phyloP scores from a whole-genome alignment of 257 asterid species.

The Scutellaria baicalensis region DNA sequence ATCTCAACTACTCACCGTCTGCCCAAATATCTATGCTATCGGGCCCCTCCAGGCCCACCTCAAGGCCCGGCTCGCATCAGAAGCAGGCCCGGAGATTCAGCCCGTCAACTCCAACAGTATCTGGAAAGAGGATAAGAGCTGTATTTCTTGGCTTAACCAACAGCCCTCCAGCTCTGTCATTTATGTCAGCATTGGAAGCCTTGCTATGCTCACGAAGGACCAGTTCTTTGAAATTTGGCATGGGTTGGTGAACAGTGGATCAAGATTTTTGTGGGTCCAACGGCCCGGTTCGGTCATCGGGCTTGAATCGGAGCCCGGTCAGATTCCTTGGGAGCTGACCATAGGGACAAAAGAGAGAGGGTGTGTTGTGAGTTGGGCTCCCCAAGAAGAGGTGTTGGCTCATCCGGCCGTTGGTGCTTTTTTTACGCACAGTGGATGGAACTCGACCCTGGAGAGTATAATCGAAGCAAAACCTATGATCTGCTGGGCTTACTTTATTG shows the following conservation, averaged over 20 bases:
- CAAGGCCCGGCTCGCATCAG: constrained; percentile 4
- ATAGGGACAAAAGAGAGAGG: background rate
- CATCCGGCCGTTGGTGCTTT: background rate
- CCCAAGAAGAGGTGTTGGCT: background rate
- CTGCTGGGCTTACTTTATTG: background rate
- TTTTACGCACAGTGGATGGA: too few species aligned
- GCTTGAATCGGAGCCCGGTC: background rate
- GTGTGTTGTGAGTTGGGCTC: background rate
- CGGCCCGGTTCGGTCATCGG: background rate
- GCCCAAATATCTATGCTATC: constrained; percentile 39
- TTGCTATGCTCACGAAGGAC: background rate
- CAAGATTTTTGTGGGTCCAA: background rate
- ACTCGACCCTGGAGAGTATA: background rate
- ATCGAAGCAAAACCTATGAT: background rate
- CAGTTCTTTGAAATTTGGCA: background rate
- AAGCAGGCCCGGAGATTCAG: background rate
- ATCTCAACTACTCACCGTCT: constrained; percentile 20
- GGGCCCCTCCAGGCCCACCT: constrained; percentile 61
- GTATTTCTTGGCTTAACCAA: constrained; percentile 8
- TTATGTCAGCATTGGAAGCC: constrained; percentile 18
- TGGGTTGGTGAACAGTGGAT: background rate
- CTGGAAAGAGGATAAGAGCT: constrained; percentile 42
- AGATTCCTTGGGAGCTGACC: background rate
- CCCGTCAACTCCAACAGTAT: constrained; percentile 18
- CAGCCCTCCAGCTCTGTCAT: constrained; percentile 36